Percentiles rank a stretch among this genome's conserved stretches.
Conservation (phyloP, 345 rosid genomes). For the Gynandropsis gynandra region DNA sequence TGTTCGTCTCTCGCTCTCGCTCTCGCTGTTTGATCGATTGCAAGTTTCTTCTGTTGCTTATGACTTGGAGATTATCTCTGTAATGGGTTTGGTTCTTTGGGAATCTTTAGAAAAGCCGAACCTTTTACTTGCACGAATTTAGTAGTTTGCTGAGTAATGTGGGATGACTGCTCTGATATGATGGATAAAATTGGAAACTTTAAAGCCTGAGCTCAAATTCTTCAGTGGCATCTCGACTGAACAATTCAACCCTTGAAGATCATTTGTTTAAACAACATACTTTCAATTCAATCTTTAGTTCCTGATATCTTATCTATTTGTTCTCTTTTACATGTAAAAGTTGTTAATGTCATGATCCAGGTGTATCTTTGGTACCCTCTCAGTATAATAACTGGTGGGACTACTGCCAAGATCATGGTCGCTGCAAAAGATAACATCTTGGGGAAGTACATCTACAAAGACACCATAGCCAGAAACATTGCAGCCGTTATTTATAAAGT, state of each 20-base stretch:
- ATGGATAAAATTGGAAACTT: neutral
- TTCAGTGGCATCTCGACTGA: neutral
- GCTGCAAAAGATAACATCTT: conserved; percentile 88
- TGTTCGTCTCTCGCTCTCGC: conserved; percentile 40
- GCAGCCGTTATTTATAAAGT: conserved; percentile 90
- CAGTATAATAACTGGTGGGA: conserved; percentile 73
- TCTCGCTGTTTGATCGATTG: neutral
- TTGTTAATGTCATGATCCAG: conserved; percentile 34
- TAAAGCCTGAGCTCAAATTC: neutral
- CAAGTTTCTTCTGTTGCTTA: too few relatives aligned
- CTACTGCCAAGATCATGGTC: conserved; percentile 94
- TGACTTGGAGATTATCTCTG: too few relatives aligned
- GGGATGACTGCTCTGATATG: neutral
- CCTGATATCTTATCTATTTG: too few relatives aligned
- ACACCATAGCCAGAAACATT: conserved; percentile 78
- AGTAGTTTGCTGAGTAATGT: neutral
- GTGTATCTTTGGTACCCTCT: conserved; percentile 92
- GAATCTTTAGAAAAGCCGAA: too few relatives aligned
- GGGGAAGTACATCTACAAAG: conserved; percentile 90
- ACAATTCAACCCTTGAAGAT: neutral
- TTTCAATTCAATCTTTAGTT: too few relatives aligned
- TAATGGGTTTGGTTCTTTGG: too few relatives aligned
- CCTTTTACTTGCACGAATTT: neutral
- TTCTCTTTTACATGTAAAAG: neutral
- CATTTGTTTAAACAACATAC: neutral